Base-by-base conservation (phyloP, 495 filamentous ascomycete species). In the Daldinia caldariorum region DNA sequence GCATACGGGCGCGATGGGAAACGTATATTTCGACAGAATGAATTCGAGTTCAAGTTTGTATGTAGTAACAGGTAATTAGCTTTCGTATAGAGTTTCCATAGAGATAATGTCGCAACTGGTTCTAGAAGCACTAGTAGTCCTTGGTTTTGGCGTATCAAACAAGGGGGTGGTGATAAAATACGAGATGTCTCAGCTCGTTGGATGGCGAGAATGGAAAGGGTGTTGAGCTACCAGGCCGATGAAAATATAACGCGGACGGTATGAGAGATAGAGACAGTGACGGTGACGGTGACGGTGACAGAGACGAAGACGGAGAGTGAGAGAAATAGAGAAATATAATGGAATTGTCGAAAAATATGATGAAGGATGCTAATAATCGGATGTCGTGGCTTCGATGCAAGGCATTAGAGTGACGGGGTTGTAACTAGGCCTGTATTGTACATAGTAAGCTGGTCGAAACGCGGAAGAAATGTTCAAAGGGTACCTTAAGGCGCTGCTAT, bases 1-100 rank as follows among this genome's bases (percentile, higher is more conserved):
- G 65, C 75, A 77, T 76, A 63, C 72, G 75, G 70, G 53, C 63
- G 57, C 47, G 45, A 61, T 53, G 16, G 20, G 61, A 50, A 56
- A 20, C 18, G 9, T 55, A 45, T 68, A 41, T 56, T 55, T 63
- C n/a, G 58, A 26, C 1, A 31, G 38, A 50, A 64, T 49, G 7
- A 31, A 60, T 22, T 67, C 58, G 32, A 26, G 50, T 61, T 64
- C 61, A 55, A 34, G 43, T 10, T 49, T 69, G 35, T 43, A 66
- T 62, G 60, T 41, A 32, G 49, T 53, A 53, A 16, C 22, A 22
- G 49, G 22, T 5, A 32, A 53, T 56, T 31, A 63, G n/a, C 10
- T 20, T 58, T 45, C 29, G 22, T 64, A 51, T 56, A 60, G 18
- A 50, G 51, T 61, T 49, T 34, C 35, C 69, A 65, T 58, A 38